phyloP scores from a whole-genome alignment of 805 yeast species.

The Candida wancherniae region DNA sequence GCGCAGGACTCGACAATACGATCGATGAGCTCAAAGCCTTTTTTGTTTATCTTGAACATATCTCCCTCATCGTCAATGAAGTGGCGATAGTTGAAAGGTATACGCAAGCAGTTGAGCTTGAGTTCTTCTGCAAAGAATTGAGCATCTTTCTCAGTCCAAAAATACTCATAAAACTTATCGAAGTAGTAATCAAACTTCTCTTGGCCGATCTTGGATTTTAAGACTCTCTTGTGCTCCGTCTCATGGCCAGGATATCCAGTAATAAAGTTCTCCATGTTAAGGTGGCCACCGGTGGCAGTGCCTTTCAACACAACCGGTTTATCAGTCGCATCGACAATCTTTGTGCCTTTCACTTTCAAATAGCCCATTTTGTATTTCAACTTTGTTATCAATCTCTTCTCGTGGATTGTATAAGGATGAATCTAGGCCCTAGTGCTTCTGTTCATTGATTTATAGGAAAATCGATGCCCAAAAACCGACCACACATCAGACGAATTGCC shows the following conservation, averaged over 20 bases:
- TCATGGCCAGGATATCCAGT: constrained; percentile 54
- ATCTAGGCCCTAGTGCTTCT: too few relatives aligned
- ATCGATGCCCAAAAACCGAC: too few relatives aligned
- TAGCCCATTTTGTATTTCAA: constrained; percentile 20
- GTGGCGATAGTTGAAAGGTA: constrained; percentile 51
- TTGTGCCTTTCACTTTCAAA: constrained; percentile 42
- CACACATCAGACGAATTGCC: too few relatives aligned
- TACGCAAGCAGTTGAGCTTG: constrained; percentile 43
- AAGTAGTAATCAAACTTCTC: constrained; percentile 47
- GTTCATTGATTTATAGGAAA: too few relatives aligned
- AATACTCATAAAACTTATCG: constrained; percentile 49
- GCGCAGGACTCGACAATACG: constrained; percentile 41
- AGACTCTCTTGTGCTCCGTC: constrained; percentile 43
- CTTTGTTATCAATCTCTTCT: too few relatives aligned
- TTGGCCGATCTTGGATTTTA: constrained; percentile 38
- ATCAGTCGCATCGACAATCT: constrained; percentile 42
- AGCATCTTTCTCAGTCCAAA: constrained; percentile 50
- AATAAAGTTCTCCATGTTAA: constrained; percentile 54
- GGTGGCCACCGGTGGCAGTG: constrained; percentile 46
- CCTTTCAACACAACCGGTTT: constrained; percentile 42
- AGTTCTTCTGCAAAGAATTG: constrained; percentile 36
- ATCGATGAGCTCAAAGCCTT: constrained; percentile 44
- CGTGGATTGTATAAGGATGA: too few relatives aligned
- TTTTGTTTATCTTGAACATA: constrained; percentile 36
- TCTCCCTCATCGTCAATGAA: constrained; percentile 45